phyloP scores from a whole-genome alignment of 2,329 filamentous ascomycete genomes.

The Fusarium sp. region DNA sequence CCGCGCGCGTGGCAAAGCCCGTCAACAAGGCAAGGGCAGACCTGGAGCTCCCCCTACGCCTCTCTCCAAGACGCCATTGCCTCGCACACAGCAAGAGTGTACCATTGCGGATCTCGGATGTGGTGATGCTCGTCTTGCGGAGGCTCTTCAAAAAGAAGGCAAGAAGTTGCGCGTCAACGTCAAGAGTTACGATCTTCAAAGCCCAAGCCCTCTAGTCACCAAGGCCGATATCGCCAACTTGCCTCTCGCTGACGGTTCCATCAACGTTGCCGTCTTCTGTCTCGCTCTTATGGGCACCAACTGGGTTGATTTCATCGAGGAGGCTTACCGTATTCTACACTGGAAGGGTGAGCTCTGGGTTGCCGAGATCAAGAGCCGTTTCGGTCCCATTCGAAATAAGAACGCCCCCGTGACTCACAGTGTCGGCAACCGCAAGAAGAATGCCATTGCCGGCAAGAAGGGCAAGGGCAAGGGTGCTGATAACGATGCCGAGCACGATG shows the following conservation, averaged over 20 bases:
- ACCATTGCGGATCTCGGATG: slow-evolving; percentile 93
- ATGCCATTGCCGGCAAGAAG: slow-evolving; percentile 57
- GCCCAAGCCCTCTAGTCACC: slow-evolving; percentile 80
- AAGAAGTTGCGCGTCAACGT: slow-evolving; percentile 79
- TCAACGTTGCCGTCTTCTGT: slow-evolving; percentile 94
- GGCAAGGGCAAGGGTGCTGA: slow-evolving; percentile 59
- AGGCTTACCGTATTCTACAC: slow-evolving; percentile 90
- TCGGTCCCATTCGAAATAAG: slow-evolving; percentile 61
- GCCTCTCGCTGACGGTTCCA: slow-evolving; percentile 77
- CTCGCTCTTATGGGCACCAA: slow-evolving; percentile 99
- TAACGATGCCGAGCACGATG: slow-evolving; percentile 62
- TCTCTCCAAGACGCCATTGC: slow-evolving; percentile 64
- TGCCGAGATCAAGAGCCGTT: slow-evolving; percentile 95
- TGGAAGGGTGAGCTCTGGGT: slow-evolving; percentile 98
- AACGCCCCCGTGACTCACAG: slow-evolving; percentile 71
- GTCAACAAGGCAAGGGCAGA: slow-evolving; percentile 48
- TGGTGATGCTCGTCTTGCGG: slow-evolving; percentile 86
- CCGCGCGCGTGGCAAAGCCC: slow-evolving; percentile 71
- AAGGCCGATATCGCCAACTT: slow-evolving; percentile 89
- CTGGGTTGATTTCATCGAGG: slow-evolving; percentile 96
- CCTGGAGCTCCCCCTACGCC: slow-evolving; percentile 47
- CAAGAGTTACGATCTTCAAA: slow-evolving; percentile 88
- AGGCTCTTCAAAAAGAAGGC: slow-evolving; percentile 71
- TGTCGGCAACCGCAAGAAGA: slow-evolving; percentile 75
- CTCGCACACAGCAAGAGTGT: slow-evolving; percentile 77